Evolutionary conservation across 805 yeast species (phyloP), one percentile per base, ranked within the genome.

Genomic region (Zygosaccharomyces bailii): DNA sequence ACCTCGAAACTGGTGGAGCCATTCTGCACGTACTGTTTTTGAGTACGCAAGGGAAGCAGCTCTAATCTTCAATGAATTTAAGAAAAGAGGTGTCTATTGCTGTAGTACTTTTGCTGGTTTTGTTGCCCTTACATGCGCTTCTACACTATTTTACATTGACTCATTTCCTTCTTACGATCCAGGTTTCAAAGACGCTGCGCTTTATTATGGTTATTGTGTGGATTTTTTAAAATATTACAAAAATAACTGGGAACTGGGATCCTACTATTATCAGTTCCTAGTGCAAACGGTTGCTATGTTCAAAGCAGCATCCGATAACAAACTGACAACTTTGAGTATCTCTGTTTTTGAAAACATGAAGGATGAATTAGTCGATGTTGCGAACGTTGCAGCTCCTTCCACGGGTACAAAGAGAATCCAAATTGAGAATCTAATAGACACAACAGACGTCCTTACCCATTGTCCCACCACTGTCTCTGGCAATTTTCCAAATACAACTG

Each of bases 311-410:
- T 29, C 42, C 8, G n/a, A 39, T 4, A 30, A 29, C 10, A 9
- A 30, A 16, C 35, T 39, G 8, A 17, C 35, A 5, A 25, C 34
- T 5, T 19, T n/a, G 14, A 39, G 8, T 11, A 39, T 39, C n/a
- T 17, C 29, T 9, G 25, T 39, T 29, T 39, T 39, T 25, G 42
- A 39, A 18, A 39, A 39, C 7, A 39, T 39, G 42, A 39, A 39
- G 20, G 33, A 38, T 17, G 29, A 39, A 19, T 10, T 39, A 20
- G 35, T 39, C 7, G 25, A 39, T 11, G 23, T 39, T 29, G 42
- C 42, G 7, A 39, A 39, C 16, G 24, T 39, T 1, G 42, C 34
- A 4, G 35, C 25, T 20, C 42, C 42, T 18, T 18, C 33, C 11
- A 39, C 14, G 4, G 23, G 25, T 11, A 39, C 34, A 4, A 21